A percentile compares a stretch with the other conserved stretches of the same genome.
Evolutionary conservation across 768 basidiomycete species (phyloP).

Genomic region (Exidia glandulosa): DNA sequence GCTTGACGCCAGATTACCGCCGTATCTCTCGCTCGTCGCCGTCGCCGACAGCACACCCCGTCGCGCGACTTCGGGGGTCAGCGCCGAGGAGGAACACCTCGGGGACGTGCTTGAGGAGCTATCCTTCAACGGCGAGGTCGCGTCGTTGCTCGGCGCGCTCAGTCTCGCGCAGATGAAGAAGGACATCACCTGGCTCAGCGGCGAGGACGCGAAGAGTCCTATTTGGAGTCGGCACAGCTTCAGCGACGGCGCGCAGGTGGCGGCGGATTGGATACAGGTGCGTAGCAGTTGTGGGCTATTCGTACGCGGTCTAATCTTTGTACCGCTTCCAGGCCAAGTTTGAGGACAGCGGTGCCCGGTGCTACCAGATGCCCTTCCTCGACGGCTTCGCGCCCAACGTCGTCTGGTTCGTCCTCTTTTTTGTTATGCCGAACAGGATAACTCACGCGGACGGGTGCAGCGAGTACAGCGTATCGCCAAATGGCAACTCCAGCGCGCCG

Average conservation of each 20-base stretch:
- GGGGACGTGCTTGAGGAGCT: constrained; percentile 44
- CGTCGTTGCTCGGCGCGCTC: constrained; percentile 57
- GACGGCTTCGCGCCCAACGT: constrained; percentile 77
- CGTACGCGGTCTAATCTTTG: too few relatives aligned
- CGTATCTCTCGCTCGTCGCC: constrained; percentile 38
- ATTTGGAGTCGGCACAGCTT: constrained; percentile 81
- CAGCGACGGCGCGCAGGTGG: constrained; percentile 47
- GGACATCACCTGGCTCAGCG: constrained; percentile 75
- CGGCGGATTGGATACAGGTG: constrained; percentile 72
- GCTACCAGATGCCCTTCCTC: constrained; percentile 56
- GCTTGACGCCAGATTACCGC: constrained; percentile 59
- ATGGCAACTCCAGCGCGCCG: constrained; percentile 45
- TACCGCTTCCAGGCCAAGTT: constrained; percentile 53
- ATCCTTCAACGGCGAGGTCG: constrained; percentile 58
- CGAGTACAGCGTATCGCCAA: constrained; percentile 1
- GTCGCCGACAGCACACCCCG: constrained; percentile 39
- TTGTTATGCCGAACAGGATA: not conserved
- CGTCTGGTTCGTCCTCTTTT: constrained; percentile 53
- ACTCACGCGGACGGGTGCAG: not conserved
- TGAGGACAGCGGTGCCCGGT: constrained; percentile 65
- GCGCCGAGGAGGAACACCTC: constrained; percentile 28
- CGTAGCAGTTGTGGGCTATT: too few relatives aligned
- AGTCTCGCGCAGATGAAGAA: constrained; percentile 52
- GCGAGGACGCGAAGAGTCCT: constrained; percentile 63
- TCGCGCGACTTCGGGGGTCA: not conserved